These are phyloP conservation scores for Fomitopsis serialis DNA, from an alignment of 768 basidiomycete genomes.

Conservation along the genomic window DNA sequence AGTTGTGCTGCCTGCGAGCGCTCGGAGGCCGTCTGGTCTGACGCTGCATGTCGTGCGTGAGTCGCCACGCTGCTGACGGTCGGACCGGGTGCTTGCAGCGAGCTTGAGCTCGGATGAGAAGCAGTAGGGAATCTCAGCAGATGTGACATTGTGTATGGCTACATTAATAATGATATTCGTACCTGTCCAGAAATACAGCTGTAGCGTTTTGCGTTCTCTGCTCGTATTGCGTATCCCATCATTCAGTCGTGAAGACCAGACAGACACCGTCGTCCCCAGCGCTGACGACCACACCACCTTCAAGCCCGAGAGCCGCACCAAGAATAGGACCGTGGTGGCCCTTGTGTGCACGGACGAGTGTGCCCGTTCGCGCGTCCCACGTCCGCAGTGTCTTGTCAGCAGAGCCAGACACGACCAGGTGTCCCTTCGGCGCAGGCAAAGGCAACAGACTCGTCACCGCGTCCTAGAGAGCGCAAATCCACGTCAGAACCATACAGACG, in stretches of 20 bases:
- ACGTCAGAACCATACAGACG: background rate
- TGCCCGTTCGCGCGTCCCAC: conserved; percentile 89
- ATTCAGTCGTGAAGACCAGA: conserved; percentile 72
- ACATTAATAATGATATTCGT: background rate
- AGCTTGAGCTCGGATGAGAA: too few relatives aligned
- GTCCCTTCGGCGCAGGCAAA: conserved; percentile 68
- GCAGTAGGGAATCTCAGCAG: background rate
- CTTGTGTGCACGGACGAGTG: conserved; percentile 69
- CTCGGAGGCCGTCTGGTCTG: too few relatives aligned
- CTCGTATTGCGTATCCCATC: background rate
- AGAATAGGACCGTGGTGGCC: conserved; percentile 81
- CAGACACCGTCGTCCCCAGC: conserved; percentile 89
- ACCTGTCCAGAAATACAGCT: background rate
- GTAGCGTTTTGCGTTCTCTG: background rate
- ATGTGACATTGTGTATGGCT: background rate
- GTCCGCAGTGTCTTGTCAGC: conserved; percentile 84
- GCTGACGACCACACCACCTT: conserved; percentile 73
- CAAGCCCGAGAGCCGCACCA: conserved; percentile 62
- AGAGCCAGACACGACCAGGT: conserved; percentile 81
- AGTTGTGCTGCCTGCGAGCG: too few relatives aligned
- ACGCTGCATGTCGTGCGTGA: background rate
- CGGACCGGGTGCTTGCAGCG: too few relatives aligned
- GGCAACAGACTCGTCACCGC: conserved; percentile 77
- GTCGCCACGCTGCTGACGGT: background rate
- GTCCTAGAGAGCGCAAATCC: conserved; percentile 46